A percentile compares a stretch with the other conserved stretches of the same genome.
These are phyloP conservation scores for Fistulina hepatica DNA, from an alignment of 1,284 basidiomycete genomes.

Conservation along the genomic window DNA sequence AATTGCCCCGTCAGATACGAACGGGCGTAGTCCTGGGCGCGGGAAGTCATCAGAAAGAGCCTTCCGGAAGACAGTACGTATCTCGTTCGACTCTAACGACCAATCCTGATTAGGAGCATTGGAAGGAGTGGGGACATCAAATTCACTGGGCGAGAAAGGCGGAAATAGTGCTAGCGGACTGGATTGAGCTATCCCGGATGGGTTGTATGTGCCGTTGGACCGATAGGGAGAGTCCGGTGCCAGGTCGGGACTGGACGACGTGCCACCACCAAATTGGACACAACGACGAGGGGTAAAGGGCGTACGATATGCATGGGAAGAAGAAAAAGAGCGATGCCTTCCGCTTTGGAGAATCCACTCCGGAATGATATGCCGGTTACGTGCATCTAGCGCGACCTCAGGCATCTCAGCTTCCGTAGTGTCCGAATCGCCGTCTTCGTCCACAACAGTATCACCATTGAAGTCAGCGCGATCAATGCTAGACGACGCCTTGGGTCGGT, in stretches of 20 bases:
- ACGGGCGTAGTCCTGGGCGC: slow-evolving; percentile 25
- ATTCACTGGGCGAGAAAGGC: slow-evolving; percentile 25
- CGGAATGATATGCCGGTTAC: slow-evolving; percentile 92
- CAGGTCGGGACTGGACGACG: slow-evolving; percentile 61
- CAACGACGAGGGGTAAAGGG: slow-evolving; percentile 25
- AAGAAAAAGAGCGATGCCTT: slow-evolving; percentile 42
- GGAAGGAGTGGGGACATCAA: slow-evolving; percentile 40
- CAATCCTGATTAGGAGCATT: slow-evolving; percentile 36
- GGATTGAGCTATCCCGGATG: slow-evolving; percentile 18
- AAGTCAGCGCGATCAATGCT: slow-evolving; percentile 1
- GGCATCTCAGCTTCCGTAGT: slow-evolving; percentile 68
- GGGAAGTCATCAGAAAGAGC: slow-evolving; percentile 25
- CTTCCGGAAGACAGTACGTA: slow-evolving; percentile 13
- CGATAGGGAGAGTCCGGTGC: too few species aligned
- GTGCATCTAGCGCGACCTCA: slow-evolving; percentile 84
- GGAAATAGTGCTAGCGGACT: slow-evolving; percentile 34
- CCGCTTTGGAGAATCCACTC: slow-evolving; percentile 74
- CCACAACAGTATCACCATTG: slow-evolving; percentile 15
- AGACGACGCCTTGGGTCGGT: too few species aligned
- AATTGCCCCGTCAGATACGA: slow-evolving; percentile 18
- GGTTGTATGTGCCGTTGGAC: slow-evolving; percentile 20
- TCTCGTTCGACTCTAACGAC: slow-evolving; percentile 8
- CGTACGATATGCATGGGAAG: slow-evolving; percentile 29
- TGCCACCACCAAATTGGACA: slow-evolving; percentile 35
- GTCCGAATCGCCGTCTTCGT: slow-evolving; percentile 32